Evolutionary conservation across 2,329 filamentous ascomycete genomes (phyloP).

Genomic region (Colletotrichum sidae): DNA sequence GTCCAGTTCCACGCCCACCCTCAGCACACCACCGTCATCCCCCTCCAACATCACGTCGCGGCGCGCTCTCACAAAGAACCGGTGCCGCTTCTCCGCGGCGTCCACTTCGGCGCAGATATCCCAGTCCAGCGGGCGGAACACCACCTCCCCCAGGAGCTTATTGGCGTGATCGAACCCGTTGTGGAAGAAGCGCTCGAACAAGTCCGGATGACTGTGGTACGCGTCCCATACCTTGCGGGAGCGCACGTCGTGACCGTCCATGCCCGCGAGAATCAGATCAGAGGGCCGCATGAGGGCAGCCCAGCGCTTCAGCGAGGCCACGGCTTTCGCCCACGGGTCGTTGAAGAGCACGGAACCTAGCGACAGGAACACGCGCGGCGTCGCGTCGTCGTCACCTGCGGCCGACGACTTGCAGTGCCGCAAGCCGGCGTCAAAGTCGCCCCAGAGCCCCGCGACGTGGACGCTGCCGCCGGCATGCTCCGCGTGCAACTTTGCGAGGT

Average conservation of each 20-base stretch:
- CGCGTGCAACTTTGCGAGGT: slow-evolving; percentile 46
- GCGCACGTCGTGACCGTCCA: slow-evolving; percentile 53
- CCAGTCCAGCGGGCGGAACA: slow-evolving; percentile 53
- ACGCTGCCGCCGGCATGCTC: slow-evolving; percentile 46
- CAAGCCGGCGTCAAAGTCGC: slow-evolving; percentile 52
- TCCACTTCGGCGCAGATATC: slow-evolving; percentile 51
- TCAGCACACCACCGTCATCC: slow-evolving; percentile 42
- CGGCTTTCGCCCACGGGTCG: slow-evolving; percentile 50
- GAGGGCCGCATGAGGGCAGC: slow-evolving; percentile 47
- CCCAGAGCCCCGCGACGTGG: slow-evolving; percentile 53
- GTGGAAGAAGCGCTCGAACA: slow-evolving; percentile 51
- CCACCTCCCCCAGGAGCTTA: slow-evolving; percentile 46
- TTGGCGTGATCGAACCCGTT: slow-evolving; percentile 55
- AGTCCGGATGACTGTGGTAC: slow-evolving; percentile 51
- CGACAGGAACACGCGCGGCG: slow-evolving; percentile 40
- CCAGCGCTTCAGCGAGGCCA: slow-evolving; percentile 51
- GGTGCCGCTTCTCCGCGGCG: slow-evolving; percentile 49
- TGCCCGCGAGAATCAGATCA: slow-evolving; percentile 53
- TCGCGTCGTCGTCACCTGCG: not conserved
- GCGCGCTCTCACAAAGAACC: slow-evolving; percentile 53
- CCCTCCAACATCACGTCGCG: slow-evolving; percentile 44
- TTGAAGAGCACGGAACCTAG: slow-evolving; percentile 57
- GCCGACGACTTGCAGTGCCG: slow-evolving; percentile 41
- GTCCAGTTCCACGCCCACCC: slow-evolving; percentile 50
- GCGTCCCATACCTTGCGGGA: slow-evolving; percentile 53